These are phyloP conservation scores for Coccomyxa sp. DNA, from an alignment of 139 green algal genomes.

Conservation along the genomic window DNA sequence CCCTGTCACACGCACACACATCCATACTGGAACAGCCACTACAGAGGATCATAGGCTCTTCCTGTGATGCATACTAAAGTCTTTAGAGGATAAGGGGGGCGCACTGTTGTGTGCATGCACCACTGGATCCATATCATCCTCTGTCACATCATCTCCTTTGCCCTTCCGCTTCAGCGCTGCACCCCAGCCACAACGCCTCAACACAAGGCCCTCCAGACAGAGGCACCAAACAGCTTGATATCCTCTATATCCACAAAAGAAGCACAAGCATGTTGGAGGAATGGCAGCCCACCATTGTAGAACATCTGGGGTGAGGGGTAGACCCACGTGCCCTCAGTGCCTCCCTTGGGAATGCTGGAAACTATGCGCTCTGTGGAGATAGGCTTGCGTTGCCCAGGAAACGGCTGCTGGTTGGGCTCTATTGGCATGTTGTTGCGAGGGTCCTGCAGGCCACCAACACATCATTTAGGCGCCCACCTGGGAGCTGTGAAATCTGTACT, in stretches of 20 bases:
- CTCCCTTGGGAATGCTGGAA: slow-evolving; percentile 89
- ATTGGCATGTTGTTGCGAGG: slow-evolving; percentile 89
- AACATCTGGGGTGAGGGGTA: slow-evolving; percentile 98
- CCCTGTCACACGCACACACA: neutral
- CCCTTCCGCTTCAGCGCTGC: slow-evolving; percentile 87
- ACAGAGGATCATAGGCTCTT: too few species aligned
- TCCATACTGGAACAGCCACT: too few species aligned
- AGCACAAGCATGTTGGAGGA: too few species aligned
- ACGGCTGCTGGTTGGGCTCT: slow-evolving; percentile 85
- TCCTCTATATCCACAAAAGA: too few species aligned
- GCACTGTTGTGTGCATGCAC: slow-evolving; percentile 83
- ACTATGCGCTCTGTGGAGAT: slow-evolving; percentile 66
- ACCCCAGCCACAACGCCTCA: neutral
- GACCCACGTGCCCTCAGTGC: slow-evolving; percentile 74
- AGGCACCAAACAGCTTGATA: too few species aligned
- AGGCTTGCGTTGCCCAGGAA: slow-evolving; percentile 68
- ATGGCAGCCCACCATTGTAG: slow-evolving; percentile 76
- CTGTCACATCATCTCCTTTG: slow-evolving; percentile 86
- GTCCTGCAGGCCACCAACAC: slow-evolving; percentile 41
- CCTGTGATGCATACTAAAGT: too few species aligned
- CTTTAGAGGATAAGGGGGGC: neutral
- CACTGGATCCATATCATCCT: slow-evolving; percentile 88
- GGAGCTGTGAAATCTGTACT: neutral
- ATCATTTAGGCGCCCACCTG: neutral
- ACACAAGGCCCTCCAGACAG: neutral